Conservation (phyloP, 2,329 filamentous ascomycete species). For the Sporothrix curviconia region DNA sequence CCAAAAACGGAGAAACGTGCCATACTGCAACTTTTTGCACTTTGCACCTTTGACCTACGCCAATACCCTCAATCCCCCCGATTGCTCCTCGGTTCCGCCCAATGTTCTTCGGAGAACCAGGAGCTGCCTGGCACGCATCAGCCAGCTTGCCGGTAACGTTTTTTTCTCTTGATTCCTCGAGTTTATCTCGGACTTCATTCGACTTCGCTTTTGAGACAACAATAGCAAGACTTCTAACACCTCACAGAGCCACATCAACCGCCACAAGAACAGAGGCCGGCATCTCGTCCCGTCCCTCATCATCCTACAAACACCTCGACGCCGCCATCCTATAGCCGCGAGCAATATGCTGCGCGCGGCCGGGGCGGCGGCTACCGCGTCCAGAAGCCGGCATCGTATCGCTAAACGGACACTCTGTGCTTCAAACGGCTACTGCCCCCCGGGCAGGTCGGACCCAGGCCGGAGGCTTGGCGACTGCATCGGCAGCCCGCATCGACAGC, state of each 20-base stretch:
- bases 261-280: constrained; percentile 60
- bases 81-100: neutral
- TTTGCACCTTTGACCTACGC: neutral
- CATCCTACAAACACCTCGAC: constrained; percentile 12
- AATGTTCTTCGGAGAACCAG: constrained; percentile 44
- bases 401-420: constrained; percentile 54
- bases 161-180: constrained; percentile 14
- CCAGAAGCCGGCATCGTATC: constrained; percentile 32
- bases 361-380: constrained; percentile 27
- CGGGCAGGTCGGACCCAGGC: constrained; percentile 24
- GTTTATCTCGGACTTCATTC: too few species aligned
- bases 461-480: constrained; percentile 26
- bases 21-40: neutral
- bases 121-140: constrained; percentile 49
- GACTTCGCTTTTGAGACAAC: too few species aligned
- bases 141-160: constrained; percentile 40
- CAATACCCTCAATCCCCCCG: neutral
- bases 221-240: neutral
- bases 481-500: constrained; percentile 21
- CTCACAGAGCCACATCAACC: constrained; percentile 71
- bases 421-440: constrained; percentile 42
- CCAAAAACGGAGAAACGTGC: too few species aligned
- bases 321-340: constrained; percentile 11
- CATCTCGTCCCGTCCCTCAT: constrained; percentile 23
- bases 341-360: constrained; percentile 26